These are phyloP conservation scores for Basidiobolus meristosporus DNA, from an alignment of 371 early-diverging fungal species.

Conservation along the genomic window DNA sequence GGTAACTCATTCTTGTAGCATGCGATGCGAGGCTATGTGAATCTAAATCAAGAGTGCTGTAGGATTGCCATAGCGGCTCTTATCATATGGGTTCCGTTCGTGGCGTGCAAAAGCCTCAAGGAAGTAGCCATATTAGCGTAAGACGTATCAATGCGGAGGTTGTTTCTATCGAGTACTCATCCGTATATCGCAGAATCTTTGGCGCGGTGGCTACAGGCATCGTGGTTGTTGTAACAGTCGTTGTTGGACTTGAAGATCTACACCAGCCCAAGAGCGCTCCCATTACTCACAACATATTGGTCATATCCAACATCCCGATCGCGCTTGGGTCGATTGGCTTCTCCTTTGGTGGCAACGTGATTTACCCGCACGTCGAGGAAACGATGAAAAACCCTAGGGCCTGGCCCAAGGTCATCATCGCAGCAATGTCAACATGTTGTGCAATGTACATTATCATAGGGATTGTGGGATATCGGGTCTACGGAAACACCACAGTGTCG, in stretches of 20 bases:
- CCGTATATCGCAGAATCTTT: too few relatives aligned
- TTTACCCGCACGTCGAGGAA: too few relatives aligned
- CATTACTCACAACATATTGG: conserved; percentile 15
- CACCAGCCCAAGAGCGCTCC: conserved; percentile 5
- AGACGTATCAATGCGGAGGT: too few relatives aligned
- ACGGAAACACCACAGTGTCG: conserved; percentile 39
- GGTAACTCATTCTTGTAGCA: too few relatives aligned
- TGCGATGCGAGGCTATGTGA: too few relatives aligned
- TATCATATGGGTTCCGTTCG: conserved; percentile 48
- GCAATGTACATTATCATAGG: conserved; percentile 58
- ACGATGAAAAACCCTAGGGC: conserved; percentile 58
- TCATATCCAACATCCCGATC: conserved; percentile 16
- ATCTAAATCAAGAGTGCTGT: too few relatives aligned
- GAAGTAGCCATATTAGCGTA: conserved; percentile 46
- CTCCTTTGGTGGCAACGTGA: conserved; percentile 67
- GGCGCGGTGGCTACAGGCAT: conserved; percentile 27
- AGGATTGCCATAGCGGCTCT: conserved; percentile 46
- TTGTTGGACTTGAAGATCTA: background rate
- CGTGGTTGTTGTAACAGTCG: conserved; percentile 15
- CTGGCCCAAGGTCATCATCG: conserved; percentile 50
- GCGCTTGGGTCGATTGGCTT: too few relatives aligned
- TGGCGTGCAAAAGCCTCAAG: conserved; percentile 41
- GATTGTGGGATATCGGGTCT: conserved; percentile 59
- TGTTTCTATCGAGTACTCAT: too few relatives aligned
- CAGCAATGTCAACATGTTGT: conserved; percentile 50